Evolutionary conservation across 371 early-diverging fungal genomes (phyloP).

Genomic region (Apophysomyces variabilis): DNA sequence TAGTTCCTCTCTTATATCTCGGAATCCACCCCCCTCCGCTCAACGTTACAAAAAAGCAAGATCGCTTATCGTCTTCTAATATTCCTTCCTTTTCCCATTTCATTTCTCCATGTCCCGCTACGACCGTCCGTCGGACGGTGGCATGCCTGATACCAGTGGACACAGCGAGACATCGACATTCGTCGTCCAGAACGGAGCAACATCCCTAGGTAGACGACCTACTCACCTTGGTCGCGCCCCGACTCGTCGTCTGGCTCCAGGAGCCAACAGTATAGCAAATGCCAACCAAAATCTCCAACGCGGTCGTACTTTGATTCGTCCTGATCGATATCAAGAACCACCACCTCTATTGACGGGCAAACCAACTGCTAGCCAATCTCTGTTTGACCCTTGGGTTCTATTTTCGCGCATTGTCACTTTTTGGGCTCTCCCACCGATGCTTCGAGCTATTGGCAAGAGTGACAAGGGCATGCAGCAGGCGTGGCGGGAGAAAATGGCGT

Average conservation of each 20-base stretch:
- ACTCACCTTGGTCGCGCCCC: conserved; percentile 55
- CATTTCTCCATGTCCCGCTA: conserved; percentile 17
- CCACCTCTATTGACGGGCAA: conserved; percentile 72
- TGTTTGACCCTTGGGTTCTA: conserved; percentile 73
- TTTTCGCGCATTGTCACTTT: conserved; percentile 78
- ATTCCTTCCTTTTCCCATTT: conserved; percentile 15
- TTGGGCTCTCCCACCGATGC: conserved; percentile 74
- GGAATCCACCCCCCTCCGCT: conserved; percentile 10
- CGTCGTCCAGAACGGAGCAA: conserved; percentile 12
- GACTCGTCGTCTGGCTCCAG: conserved; percentile 54
- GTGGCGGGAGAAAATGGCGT: conserved; percentile 90
- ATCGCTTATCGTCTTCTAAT: neutral
- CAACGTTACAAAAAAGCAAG: conserved; percentile 7
- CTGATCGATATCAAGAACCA: conserved; percentile 73
- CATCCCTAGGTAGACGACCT: conserved; percentile 42
- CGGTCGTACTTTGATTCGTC: conserved; percentile 76
- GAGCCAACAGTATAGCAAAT: conserved; percentile 52
- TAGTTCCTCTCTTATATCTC: conserved; percentile 5
- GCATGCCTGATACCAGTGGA: conserved; percentile 12
- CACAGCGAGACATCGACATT: conserved; percentile 1
- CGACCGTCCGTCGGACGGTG: conserved; percentile 19
- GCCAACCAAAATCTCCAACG: conserved; percentile 65
- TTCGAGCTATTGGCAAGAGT: conserved; percentile 55
- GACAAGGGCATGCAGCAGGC: conserved; percentile 82
- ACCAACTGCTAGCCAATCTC: conserved; percentile 52